These are phyloP conservation scores for Phytophthora sojae DNA, from an alignment of 352 stramenopile species.

Conservation along the genomic window DNA sequence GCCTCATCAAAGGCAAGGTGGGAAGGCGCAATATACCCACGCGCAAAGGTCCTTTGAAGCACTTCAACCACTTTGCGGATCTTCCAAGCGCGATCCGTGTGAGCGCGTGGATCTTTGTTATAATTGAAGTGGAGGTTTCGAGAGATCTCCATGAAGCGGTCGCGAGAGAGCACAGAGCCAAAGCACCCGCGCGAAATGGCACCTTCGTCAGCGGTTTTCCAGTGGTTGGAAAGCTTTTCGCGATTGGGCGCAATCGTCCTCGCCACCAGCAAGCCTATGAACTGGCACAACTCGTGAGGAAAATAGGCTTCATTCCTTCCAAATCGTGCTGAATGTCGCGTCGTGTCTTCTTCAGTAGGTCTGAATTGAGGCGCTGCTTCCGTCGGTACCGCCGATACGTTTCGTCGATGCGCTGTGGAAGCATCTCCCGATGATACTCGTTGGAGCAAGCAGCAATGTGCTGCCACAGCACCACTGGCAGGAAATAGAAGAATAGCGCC, in stretches of 20 bases:
- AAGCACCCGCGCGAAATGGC: neutral
- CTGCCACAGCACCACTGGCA: neutral
- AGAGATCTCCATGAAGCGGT: neutral
- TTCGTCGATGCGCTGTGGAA: neutral
- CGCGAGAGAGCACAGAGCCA: neutral
- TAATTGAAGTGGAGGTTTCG: neutral
- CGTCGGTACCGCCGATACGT: neutral
- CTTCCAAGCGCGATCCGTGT: neutral
- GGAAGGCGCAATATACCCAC: neutral
- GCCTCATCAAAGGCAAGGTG: neutral
- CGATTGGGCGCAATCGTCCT: neutral
- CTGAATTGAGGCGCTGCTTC: neutral
- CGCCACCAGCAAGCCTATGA: neutral
- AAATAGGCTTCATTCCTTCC: neutral
- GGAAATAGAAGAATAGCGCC: neutral
- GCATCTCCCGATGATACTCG: neutral
- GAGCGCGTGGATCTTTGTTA: neutral
- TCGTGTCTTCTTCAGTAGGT: neutral
- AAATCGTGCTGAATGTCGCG: neutral
- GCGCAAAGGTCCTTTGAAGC: neutral
- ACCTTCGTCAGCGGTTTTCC: neutral
- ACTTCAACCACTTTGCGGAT: neutral
- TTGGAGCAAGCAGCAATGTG: neutral
- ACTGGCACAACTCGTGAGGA: neutral
- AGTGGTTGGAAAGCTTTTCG: neutral